Evolutionary conservation across 208 protist genomes (phyloP).

Genomic region (Trichomonas vaginalis): DNA sequence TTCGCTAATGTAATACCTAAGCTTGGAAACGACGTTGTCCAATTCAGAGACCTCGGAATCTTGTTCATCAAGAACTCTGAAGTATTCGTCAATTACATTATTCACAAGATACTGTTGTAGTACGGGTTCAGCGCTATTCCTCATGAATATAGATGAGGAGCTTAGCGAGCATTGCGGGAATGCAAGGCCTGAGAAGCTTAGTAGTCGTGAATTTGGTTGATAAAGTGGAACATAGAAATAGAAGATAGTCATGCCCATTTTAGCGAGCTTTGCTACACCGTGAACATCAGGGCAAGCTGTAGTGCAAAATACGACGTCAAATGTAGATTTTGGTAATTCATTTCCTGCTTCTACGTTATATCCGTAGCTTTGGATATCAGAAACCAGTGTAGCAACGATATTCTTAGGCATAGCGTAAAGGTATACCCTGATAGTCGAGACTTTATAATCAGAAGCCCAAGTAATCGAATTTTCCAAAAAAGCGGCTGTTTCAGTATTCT

Average conservation of each 20-base stretch:
- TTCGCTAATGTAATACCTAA: neutral
- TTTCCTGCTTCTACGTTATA: neutral
- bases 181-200: neutral
- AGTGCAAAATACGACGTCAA: neutral
- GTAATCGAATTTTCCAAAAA: neutral
- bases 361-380: neutral
- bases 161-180: neutral
- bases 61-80: neutral
- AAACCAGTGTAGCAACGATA: neutral
- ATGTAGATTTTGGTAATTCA: neutral
- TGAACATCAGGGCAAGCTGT: neutral
- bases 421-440: neutral
- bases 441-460: neutral
- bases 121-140: no score
- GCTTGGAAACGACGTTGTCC: neutral
- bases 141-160: neutral
- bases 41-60: neutral
- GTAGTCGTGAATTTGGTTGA: neutral
- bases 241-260: neutral
- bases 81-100: neutral
- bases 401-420: neutral
- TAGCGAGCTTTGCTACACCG: neutral
- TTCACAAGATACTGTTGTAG: neutral
- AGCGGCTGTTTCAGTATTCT: neutral
- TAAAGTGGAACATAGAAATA: neutral